Evolutionary conservation across 768 basidiomycete genomes (phyloP).

Genomic region (Suillus clintonianus): DNA sequence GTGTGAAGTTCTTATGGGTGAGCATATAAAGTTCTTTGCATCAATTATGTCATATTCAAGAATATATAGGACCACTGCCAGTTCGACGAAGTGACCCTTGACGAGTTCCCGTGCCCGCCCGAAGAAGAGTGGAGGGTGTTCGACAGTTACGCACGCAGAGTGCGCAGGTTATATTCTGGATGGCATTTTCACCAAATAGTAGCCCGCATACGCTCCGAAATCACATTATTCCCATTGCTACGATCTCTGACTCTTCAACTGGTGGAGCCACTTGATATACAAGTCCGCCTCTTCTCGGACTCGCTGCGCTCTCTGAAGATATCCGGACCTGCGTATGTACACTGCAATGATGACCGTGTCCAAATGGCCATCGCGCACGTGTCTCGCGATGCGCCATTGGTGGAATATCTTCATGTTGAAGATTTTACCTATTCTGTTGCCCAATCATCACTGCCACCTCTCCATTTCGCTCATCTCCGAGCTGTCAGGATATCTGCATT

Average conservation of each 20-base stretch:
- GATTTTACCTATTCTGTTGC: background rate
- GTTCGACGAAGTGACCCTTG: constrained; percentile 3
- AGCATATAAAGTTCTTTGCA: background rate
- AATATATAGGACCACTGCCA: background rate
- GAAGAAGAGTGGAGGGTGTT: constrained; percentile 14
- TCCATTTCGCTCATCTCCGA: background rate
- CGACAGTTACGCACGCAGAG: constrained; percentile 17
- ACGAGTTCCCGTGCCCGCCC: constrained; percentile 11
- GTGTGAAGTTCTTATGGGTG: constrained; percentile 14
- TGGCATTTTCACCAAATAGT: constrained; percentile 8
- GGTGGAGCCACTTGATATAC: background rate
- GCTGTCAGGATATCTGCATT: background rate
- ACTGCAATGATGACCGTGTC: constrained; percentile 12
- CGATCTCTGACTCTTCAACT: background rate
- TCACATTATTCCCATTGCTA: background rate
- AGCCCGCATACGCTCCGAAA: background rate
- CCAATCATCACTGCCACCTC: background rate
- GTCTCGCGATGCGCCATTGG: constrained; percentile 13
- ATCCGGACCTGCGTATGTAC: constrained; percentile 12
- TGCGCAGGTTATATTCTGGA: constrained; percentile 10
- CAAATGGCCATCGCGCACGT: constrained; percentile 18
- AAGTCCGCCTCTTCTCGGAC: constrained; percentile 11
- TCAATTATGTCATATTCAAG: background rate
- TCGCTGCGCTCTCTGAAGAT: constrained; percentile 15
- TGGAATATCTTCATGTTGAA: constrained; percentile 11